phyloP scores from a whole-genome alignment of 192 early-diverging fungal genomes.

The Backusella macrospora region DNA sequence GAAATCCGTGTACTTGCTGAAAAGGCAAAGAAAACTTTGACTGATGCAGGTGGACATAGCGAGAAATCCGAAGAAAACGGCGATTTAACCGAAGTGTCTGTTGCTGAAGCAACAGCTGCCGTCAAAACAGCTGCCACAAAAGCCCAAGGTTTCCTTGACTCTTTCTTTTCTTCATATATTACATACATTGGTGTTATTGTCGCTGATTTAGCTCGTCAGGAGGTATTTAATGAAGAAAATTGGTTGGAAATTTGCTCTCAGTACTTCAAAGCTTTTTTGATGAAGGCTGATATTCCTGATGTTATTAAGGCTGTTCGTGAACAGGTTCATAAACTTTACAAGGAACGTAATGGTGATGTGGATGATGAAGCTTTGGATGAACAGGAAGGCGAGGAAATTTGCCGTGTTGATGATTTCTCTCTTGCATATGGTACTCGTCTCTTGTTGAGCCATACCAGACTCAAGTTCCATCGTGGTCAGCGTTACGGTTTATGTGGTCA shows the following conservation, averaged over 20 bases:
- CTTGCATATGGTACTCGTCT: conserved; percentile 80
- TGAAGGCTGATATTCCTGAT: conserved; percentile 46
- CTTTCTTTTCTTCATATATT: conserved; percentile 52
- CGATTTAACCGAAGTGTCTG: conserved; percentile 25
- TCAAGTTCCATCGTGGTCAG: conserved; percentile 69
- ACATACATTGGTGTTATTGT: conserved; percentile 57
- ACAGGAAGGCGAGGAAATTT: conserved; percentile 55
- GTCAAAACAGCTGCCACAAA: conserved; percentile 50
- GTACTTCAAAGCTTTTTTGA: conserved; percentile 60
- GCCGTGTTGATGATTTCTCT: conserved; percentile 73
- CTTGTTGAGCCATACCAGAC: conserved; percentile 66
- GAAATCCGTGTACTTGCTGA: conserved; percentile 72
- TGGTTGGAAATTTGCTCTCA: conserved; percentile 62
- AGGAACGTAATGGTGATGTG: conserved; percentile 40
- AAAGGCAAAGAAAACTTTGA: conserved; percentile 64
- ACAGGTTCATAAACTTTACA: conserved; percentile 35
- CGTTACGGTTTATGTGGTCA: conserved; percentile 80
- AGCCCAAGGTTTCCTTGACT: conserved; percentile 54
- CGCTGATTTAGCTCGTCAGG: conserved; percentile 60
- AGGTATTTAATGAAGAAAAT: conserved; percentile 55
- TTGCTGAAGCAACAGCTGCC: conserved; percentile 44
- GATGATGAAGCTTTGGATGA: conserved; percentile 48
- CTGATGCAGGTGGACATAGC: conserved; percentile 63
- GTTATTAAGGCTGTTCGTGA: conserved; percentile 43
- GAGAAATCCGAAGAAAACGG: conserved; percentile 35